Evolutionary conservation across 2,329 filamentous ascomycete genomes (phyloP), one percentile per base, ranked within the genome.

Genomic region (Calonectria multiphialidica): DNA sequence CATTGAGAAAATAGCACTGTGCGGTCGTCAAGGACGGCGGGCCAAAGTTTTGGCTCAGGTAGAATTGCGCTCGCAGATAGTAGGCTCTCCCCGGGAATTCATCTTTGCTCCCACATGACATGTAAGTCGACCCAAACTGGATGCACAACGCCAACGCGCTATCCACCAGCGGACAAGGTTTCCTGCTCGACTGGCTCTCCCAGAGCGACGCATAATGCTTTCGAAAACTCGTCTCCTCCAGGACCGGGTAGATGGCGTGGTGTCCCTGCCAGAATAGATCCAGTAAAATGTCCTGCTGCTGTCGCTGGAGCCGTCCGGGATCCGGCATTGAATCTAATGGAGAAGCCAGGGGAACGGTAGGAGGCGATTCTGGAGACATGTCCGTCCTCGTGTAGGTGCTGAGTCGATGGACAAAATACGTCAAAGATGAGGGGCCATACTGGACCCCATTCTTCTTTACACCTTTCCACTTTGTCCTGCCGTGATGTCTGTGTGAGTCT

Each of bases 81-180:
- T 76, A 79, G 8, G 67, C 73, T 67, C 86, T 84, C 74, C 83
- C 85, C 13, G 84, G 82, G 16, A 86, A 85, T 2, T 84, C 84
- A 3, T 83, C 84, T 28, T 81, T 45, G 10, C 63, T 30, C 4
- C 65, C 71, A 2, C 68, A 63, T 5, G 78, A 72, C 37, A 78
- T 74, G 40, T 81, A 76, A 0, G 78, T 74, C 2, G 80, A 80
- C 40, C 84, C 83, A 42, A 86, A 86, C 75, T 89, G 88, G 80
- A 90, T 88, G 66, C 86, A 88, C 8, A 90, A 70, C 0, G 88
- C 88, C 16, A 90, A 76, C 21, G 89, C 79, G 30, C 90, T 88
- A 64, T 90, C 88, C 1, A 88, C 86, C 3, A 90, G 78, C 0
- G 88, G 84, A 0, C 87, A 90, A 1, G 85, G 80, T 59, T 83